Evolutionary conservation across 192 early-diverging fungal genomes (phyloP).

Genomic region (Pilaira anomala): DNA sequence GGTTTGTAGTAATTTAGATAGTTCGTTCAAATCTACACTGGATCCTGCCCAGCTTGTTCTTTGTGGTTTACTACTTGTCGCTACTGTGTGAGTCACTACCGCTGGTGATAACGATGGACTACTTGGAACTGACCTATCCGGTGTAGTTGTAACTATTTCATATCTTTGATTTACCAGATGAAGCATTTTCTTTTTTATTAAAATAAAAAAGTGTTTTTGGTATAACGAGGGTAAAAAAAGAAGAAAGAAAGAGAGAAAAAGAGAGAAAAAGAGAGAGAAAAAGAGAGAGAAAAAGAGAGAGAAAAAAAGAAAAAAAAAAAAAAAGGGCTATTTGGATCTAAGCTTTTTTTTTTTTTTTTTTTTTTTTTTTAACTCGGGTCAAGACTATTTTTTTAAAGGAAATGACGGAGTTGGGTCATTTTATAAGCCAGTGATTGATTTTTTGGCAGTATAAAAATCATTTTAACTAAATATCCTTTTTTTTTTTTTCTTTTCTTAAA

Average conservation of each 20-base stretch:
- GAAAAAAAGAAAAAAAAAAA: slow-evolving; percentile 10
- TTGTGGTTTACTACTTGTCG: slow-evolving; percentile 16
- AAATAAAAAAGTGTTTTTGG: no score
- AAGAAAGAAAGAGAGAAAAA: not conserved
- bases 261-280: not conserved
- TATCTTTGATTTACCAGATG: slow-evolving; percentile 28
- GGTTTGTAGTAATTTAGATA: slow-evolving; percentile 16
- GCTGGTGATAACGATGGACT: slow-evolving; percentile 31
- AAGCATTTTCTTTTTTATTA: no score
- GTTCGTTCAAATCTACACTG: slow-evolving; percentile 19
- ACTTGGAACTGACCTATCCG: slow-evolving; percentile 27
- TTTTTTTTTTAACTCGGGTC: no score
- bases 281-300: not conserved
- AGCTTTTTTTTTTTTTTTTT: not conserved
- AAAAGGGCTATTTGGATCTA: not conserved
- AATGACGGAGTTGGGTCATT: slow-evolving; percentile 8
- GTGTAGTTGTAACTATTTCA: slow-evolving; percentile 26
- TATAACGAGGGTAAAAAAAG: no score
- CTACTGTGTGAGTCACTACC: slow-evolving; percentile 23
- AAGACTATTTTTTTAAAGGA: no score
- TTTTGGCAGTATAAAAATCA: no score
- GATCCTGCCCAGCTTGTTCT: not conserved
- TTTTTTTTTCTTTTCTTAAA: slow-evolving; percentile 8
- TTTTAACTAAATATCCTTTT: no score
- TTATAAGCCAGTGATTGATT: no score